A percentile compares a stretch with the other conserved stretches of the same genome.
These are phyloP conservation scores for Pyrenochaeta sp. DNA, from an alignment of 2,329 filamentous ascomycete genomes.

Conservation along the genomic window DNA sequence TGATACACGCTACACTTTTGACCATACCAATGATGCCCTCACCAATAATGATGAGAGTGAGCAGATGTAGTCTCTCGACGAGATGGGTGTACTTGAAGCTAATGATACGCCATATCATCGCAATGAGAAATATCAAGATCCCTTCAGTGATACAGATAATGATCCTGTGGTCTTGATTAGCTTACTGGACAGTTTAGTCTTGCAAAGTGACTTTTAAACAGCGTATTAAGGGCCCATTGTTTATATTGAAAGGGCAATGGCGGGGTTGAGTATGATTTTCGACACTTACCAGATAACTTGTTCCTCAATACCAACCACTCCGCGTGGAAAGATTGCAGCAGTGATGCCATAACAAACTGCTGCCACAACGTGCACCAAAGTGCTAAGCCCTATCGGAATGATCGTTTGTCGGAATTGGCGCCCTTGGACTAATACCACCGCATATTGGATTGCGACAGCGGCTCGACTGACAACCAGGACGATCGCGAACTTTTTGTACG, in stretches of 20 bases:
- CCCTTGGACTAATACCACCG: conserved; percentile 31
- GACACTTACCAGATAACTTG: conserved; percentile 24
- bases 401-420: conserved; percentile 28
- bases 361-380: conserved; percentile 17
- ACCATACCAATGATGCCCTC: conserved; percentile 67
- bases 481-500: conserved; percentile 25
- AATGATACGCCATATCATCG: conserved; percentile 57
- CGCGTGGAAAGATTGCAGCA: conserved; percentile 16
- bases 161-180: conserved; percentile 19
- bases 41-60: conserved; percentile 70
- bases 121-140: conserved; percentile 27
- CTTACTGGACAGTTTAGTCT: too few relatives aligned
- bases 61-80: conserved; percentile 64
- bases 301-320: conserved; percentile 17
- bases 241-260: too few relatives aligned
- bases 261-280: background rate
- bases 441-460: conserved; percentile 26
- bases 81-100: conserved; percentile 67
- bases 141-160: conserved; percentile 28
- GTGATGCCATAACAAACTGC: conserved; percentile 23
- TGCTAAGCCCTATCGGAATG: conserved; percentile 25
- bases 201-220: too few relatives aligned
- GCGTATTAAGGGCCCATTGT: too few relatives aligned
- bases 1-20: conserved; percentile 40
- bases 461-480: conserved; percentile 25